A percentile compares a stretch with the other conserved stretches of the same genome.
Evolutionary conservation across 2,329 filamentous ascomycete genomes (phyloP).

Genomic region (Pseudogymnoascus sp.): DNA sequence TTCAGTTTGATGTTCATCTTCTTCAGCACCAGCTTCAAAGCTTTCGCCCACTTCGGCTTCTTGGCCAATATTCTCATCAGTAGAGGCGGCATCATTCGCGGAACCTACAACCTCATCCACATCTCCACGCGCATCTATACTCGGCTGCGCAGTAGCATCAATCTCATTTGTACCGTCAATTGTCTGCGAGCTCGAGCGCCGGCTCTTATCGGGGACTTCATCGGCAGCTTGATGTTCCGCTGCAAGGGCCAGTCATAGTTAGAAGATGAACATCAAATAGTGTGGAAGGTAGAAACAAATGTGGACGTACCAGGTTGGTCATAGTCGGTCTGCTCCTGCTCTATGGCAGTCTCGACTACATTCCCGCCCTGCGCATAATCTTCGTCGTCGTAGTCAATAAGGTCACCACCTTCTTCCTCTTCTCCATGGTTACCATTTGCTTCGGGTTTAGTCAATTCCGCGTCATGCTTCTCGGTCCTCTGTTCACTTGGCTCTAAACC

Average conservation of each 20-base stretch:
- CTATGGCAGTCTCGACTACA: background rate
- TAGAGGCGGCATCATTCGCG: background rate
- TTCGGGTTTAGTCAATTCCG: background rate
- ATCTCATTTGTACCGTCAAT: constrained; percentile 1
- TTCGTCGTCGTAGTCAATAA: constrained; percentile 44
- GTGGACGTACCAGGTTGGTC: constrained; percentile 11
- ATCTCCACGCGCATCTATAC: background rate
- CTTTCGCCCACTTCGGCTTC: constrained; percentile 12
- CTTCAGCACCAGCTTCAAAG: constrained; percentile 22
- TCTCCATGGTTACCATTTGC: background rate
- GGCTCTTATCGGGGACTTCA: constrained; percentile 18
- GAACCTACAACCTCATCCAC: background rate
- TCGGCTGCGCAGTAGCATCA: constrained; percentile 4
- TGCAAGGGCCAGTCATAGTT: constrained; percentile 21
- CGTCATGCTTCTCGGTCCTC: background rate
- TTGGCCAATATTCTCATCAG: background rate
- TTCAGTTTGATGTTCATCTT: constrained; percentile 17
- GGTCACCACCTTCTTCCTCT: constrained; percentile 31
- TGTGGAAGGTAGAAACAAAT: constrained; percentile 14
- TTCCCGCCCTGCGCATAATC: constrained; percentile 21
- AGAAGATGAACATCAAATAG: constrained; percentile 23
- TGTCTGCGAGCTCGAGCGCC: constrained; percentile 18
- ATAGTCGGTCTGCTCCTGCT: constrained; percentile 19
- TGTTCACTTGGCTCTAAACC: background rate
- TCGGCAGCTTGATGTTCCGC: constrained; percentile 21